Evolutionary conservation across 495 filamentous ascomycete species (phyloP).

Genomic region (Neurospora intermedia): DNA sequence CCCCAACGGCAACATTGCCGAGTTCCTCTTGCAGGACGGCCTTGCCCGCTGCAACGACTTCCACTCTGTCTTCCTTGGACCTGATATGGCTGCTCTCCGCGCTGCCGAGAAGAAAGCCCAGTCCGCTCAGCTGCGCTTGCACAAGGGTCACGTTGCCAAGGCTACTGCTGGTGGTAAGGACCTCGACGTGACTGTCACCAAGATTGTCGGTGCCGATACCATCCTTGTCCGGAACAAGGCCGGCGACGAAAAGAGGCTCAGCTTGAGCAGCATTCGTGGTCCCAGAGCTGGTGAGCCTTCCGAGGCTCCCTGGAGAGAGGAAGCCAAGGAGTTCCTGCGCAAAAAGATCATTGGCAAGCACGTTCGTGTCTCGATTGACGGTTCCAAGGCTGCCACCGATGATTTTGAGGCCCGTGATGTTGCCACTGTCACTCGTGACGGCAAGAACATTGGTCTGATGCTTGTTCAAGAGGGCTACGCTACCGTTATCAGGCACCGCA

Average conservation of each 20-base stretch:
- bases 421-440: slow-evolving; percentile 69
- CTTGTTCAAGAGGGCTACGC: slow-evolving; percentile 87
- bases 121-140: slow-evolving; percentile 58
- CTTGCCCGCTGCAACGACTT: slow-evolving; percentile 87
- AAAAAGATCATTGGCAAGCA: slow-evolving; percentile 95
- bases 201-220: slow-evolving; percentile 82
- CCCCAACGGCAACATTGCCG: slow-evolving; percentile 83
- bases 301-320: slow-evolving; percentile 74
- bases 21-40: slow-evolving; percentile 76
- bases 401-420: slow-evolving; percentile 93
- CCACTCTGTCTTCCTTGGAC: slow-evolving; percentile 80
- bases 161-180: slow-evolving; percentile 41
- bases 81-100: slow-evolving; percentile 73
- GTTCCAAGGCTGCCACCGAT: slow-evolving; percentile 79
- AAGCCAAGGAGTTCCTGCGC: slow-evolving; percentile 91
- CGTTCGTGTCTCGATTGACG: slow-evolving; percentile 76
- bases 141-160: slow-evolving; percentile 64
- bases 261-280: slow-evolving; percentile 82
- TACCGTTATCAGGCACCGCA: slow-evolving; percentile 85
- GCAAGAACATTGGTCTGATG: slow-evolving; percentile 75
- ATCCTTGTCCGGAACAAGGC: slow-evolving; percentile 74
- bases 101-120: slow-evolving; percentile 83
- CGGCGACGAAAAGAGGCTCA: slow-evolving; percentile 79
- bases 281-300: slow-evolving; percentile 52
- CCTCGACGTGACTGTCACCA: slow-evolving; percentile 68